These are phyloP conservation scores for Diaporthe caulivora DNA, from an alignment of 2,329 filamentous ascomycete genomes.

Conservation along the genomic window DNA sequence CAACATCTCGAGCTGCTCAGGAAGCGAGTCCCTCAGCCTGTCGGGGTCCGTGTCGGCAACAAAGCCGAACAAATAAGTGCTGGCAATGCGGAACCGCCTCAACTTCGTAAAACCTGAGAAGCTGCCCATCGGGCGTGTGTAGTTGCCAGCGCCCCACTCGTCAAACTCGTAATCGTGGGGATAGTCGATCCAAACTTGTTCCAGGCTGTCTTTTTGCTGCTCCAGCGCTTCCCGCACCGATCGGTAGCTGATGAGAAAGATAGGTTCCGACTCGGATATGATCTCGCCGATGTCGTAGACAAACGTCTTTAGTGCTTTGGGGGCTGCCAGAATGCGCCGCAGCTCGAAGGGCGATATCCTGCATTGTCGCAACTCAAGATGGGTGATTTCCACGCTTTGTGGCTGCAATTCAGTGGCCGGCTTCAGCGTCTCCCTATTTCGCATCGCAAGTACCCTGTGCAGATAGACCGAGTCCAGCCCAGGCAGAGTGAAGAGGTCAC, in stretches of 20 bases:
- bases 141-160: constrained; percentile 26
- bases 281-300: constrained; percentile 30
- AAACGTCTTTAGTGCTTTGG: constrained; percentile 21
- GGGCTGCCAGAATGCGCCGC: constrained; percentile 13
- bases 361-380: constrained; percentile 30
- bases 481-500: constrained; percentile 24
- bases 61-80: constrained; percentile 32
- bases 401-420: neutral
- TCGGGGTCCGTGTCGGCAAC: constrained; percentile 23
- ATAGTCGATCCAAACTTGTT: constrained; percentile 30
- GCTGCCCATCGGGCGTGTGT: constrained; percentile 27
- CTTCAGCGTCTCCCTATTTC: constrained; percentile 7
- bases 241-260: constrained; percentile 26
- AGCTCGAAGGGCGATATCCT: constrained; percentile 30
- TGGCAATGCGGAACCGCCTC: constrained; percentile 24
- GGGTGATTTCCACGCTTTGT: constrained; percentile 13
- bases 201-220: constrained; percentile 18
- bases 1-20: constrained; percentile 22
- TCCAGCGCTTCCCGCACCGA: constrained; percentile 24
- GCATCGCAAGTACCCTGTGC: constrained; percentile 14
- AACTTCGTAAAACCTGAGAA: neutral
- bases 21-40: constrained; percentile 24
- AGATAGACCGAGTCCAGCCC: constrained; percentile 18
- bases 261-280: constrained; percentile 4
- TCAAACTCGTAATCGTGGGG: constrained; percentile 32